phyloP scores from a whole-genome alignment of 2,329 filamentous ascomycete species.

The Botrytis squamosa region DNA sequence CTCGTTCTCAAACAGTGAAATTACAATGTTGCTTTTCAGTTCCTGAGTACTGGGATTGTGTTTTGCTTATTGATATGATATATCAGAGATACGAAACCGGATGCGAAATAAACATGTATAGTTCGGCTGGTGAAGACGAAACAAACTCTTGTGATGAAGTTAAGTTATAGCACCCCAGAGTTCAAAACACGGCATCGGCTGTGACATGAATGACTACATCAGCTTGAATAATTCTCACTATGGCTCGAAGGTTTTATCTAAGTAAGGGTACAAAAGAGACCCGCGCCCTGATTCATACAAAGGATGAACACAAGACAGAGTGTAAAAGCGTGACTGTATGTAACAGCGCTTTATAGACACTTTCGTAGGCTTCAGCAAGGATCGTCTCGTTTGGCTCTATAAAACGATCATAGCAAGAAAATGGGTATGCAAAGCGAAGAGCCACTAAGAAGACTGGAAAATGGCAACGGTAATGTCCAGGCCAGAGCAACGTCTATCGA shows the following conservation, averaged over 20 bases:
- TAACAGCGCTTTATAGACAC: no score
- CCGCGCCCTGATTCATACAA: no score
- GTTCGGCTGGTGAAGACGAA: neutral
- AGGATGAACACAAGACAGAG: no score
- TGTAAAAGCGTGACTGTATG: no score
- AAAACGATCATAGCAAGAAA: no score
- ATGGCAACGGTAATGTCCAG: no score
- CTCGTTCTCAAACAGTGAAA: neutral
- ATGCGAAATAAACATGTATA: neutral
- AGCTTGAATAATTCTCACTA: neutral
- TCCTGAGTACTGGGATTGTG: neutral
- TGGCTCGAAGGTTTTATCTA: neutral
- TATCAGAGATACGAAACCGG: fast-evolving
- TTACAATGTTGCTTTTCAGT: neutral
- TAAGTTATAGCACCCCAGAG: neutral
- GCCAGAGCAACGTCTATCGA: no score
- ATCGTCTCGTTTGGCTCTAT: no score
- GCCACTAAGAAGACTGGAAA: no score
- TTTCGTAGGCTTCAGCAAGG: no score
- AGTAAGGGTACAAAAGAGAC: neutral
- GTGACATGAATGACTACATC: neutral
- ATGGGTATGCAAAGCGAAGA: no score
- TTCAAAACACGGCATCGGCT: neutral
- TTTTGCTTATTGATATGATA: neutral
- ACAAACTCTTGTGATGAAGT: neutral